Percentiles rank a stretch among this genome's conserved stretches.
phyloP scores from a whole-genome alignment of 176 grass and related monocot species.

The Triticum aestivum region IWGSC_CS_RefSeq_v2.1 NC_057814.1:523758341-523758840 shows the following conservation, averaged over 20 bases:
- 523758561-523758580: background rate
- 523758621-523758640: slow-evolving; percentile 57
- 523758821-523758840: background rate
- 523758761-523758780: background rate
- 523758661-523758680: slow-evolving; percentile 60
- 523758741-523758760: slow-evolving; percentile 29
- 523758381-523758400: slow-evolving; percentile 40
- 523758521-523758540: too few species aligned
- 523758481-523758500: slow-evolving; percentile 32
- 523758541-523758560: too few species aligned
- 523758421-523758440: slow-evolving; percentile 31
- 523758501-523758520: slow-evolving; percentile 23
- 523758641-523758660: slow-evolving; percentile 64
- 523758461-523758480: slow-evolving; percentile 52
- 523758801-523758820: too few species aligned
- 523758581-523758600: background rate
- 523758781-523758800: too few species aligned
- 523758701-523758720: slow-evolving; percentile 48
- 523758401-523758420: slow-evolving; percentile 55
- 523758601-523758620: background rate
- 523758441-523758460: slow-evolving; percentile 50
- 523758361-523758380: slow-evolving; percentile 46
- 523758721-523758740: slow-evolving; percentile 35
- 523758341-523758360: slow-evolving; percentile 62
- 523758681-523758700: slow-evolving; percentile 62